A percentile compares a stretch with the other conserved stretches of the same genome.
Conservation (phyloP, 768 basidiomycete genomes). For the Lactarius quietus region DNA sequence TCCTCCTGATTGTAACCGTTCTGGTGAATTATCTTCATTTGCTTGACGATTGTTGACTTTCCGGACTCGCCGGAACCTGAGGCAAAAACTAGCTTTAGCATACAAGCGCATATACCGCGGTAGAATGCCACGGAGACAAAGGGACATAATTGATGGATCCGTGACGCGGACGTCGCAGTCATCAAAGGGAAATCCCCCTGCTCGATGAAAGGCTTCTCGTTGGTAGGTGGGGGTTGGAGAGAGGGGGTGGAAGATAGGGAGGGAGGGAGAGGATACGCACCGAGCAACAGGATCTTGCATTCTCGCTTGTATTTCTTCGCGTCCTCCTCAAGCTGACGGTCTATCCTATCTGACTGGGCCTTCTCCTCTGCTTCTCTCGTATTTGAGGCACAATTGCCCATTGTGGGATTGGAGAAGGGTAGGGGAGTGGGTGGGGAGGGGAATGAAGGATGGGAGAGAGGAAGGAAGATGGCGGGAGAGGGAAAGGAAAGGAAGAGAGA, state of each 20-base stretch:
- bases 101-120: slow-evolving; percentile 1
- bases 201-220: not conserved
- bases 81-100: not conserved
- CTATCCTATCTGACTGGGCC: slow-evolving; percentile 68
- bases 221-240: not conserved
- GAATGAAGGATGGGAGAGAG: not conserved
- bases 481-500: not conserved
- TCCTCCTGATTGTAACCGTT: slow-evolving; percentile 81
- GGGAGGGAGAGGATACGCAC: slow-evolving; percentile 40
- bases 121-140: not conserved
- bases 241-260: not conserved
- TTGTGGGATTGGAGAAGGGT: slow-evolving; percentile 27
- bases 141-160: not conserved
- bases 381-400: slow-evolving; percentile 69
- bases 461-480: not conserved
- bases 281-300: slow-evolving; percentile 91
- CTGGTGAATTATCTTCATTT: slow-evolving; percentile 99
- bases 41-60: slow-evolving; percentile 94
- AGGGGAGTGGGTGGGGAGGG: not conserved
- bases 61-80: slow-evolving; percentile 93
- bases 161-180: not conserved
- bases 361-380: slow-evolving; percentile 53
- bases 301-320: slow-evolving; percentile 75
- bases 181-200: not conserved
- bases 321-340: slow-evolving; percentile 85